phyloP scores from a whole-genome alignment of 2,329 filamentous ascomycete species.

The Leptodontidium sp. region DNA sequence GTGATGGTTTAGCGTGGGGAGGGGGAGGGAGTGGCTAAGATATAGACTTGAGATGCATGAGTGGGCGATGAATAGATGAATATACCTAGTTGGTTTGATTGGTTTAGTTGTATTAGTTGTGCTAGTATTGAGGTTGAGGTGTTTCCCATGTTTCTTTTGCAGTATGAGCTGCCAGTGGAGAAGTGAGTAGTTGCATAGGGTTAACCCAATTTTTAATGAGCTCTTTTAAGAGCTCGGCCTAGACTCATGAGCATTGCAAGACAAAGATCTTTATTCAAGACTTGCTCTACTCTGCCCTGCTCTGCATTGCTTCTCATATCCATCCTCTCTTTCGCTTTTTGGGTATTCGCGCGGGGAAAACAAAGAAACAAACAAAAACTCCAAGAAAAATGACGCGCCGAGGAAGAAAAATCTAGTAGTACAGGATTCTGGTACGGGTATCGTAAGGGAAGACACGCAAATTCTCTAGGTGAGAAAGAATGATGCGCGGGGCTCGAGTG shows the following conservation, averaged over 20 bases:
- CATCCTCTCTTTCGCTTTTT: neutral
- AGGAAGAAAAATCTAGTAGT: too few relatives aligned
- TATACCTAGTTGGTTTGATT: neutral
- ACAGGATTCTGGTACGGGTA: too few relatives aligned
- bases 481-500: too few relatives aligned
- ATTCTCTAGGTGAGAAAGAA: too few relatives aligned
- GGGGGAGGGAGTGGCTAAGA: neutral
- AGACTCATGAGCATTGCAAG: neutral
- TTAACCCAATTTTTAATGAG: too few relatives aligned
- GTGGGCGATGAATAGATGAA: neutral
- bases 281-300: neutral
- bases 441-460: too few relatives aligned
- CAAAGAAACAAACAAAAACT: too few relatives aligned
- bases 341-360: neutral
- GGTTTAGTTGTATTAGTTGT: neutral
- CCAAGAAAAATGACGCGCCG: too few relatives aligned
- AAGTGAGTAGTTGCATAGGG: too few relatives aligned
- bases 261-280: neutral
- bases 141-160: neutral
- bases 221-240: too few relatives aligned
- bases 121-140: neutral
- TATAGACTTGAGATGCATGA: conserved; percentile 5
- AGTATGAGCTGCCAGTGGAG: neutral
- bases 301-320: too few relatives aligned
- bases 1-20: neutral